These are phyloP conservation scores for Garcia nutans DNA, from an alignment of 345 rosid genomes.

Conservation along the genomic window DNA sequence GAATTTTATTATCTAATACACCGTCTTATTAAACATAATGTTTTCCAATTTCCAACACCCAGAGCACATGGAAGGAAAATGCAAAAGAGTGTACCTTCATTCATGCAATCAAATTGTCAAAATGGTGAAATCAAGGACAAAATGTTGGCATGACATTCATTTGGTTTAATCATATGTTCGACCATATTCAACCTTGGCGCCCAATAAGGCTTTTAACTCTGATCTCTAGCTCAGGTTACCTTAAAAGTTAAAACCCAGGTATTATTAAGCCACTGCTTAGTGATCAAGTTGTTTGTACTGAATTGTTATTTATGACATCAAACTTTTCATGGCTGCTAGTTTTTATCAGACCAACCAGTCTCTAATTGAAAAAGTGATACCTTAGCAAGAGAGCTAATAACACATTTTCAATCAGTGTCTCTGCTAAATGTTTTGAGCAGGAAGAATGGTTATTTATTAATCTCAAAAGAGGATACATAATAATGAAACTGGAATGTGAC, in stretches of 20 bases:
- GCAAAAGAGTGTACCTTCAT: background rate
- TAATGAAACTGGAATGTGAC: background rate
- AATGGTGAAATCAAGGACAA: background rate
- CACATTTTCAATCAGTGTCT: background rate
- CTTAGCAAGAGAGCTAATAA: background rate
- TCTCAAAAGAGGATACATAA: background rate
- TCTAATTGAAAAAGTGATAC: background rate
- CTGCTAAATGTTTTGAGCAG: background rate
- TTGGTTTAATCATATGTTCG: conserved; percentile 1
- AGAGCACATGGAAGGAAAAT: background rate
- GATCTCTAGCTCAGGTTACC: background rate
- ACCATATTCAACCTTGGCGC: background rate
- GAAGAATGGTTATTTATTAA: background rate
- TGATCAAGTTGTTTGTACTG: background rate
- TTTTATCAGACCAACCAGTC: background rate
- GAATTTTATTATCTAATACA: background rate
- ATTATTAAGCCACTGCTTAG: background rate
- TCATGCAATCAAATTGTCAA: background rate
- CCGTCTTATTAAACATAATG: background rate
- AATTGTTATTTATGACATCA: background rate
- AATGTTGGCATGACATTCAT: background rate
- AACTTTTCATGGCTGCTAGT: background rate
- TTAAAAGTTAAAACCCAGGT: background rate
- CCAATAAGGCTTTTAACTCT: background rate
- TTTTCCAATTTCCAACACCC: background rate